phyloP scores from a whole-genome alignment of 768 basidiomycete genomes.

The Lactarius deliciosus region DNA sequence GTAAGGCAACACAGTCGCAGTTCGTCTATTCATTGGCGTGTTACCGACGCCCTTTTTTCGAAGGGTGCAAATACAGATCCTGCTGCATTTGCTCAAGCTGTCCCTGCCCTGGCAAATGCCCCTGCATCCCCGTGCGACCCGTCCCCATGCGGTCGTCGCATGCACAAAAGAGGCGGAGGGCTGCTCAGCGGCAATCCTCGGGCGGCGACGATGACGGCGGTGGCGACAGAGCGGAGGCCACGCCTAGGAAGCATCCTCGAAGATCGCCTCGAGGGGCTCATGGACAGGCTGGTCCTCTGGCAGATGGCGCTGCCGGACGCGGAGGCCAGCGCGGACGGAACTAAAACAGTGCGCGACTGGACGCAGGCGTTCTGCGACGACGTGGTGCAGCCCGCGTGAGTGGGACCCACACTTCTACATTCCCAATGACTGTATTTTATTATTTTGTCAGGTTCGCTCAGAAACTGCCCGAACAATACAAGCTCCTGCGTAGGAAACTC shows the following conservation, averaged over 20 bases:
- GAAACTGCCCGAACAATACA: constrained; percentile 22
- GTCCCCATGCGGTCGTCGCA: constrained; percentile 20
- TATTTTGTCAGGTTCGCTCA: constrained; percentile 6
- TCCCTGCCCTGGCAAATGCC: constrained; percentile 52
- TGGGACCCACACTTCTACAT: neutral
- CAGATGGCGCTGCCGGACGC: constrained; percentile 53
- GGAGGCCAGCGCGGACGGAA: constrained; percentile 30
- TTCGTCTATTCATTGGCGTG: neutral
- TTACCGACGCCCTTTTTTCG: neutral
- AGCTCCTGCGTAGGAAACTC: constrained; percentile 30
- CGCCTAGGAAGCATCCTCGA: constrained; percentile 36
- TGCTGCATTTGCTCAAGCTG: constrained; percentile 65
- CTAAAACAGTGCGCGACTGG: constrained; percentile 52
- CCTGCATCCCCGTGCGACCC: constrained; percentile 32
- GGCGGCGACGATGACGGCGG: constrained; percentile 20
- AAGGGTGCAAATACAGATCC: constrained; percentile 74
- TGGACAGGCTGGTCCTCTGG: constrained; percentile 75
- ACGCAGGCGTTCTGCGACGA: constrained; percentile 70
- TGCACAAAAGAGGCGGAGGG: constrained; percentile 26
- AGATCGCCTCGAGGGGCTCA: constrained; percentile 68
- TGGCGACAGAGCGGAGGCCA: neutral
- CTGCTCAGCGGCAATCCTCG: constrained; percentile 30
- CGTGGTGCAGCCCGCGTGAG: constrained; percentile 63
- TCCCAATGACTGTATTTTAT: neutral
- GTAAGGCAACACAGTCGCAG: constrained; percentile 36